These are phyloP conservation scores for Gossypium australe DNA, from an alignment of 345 rosid genomes.

Conservation along the genomic window DNA sequence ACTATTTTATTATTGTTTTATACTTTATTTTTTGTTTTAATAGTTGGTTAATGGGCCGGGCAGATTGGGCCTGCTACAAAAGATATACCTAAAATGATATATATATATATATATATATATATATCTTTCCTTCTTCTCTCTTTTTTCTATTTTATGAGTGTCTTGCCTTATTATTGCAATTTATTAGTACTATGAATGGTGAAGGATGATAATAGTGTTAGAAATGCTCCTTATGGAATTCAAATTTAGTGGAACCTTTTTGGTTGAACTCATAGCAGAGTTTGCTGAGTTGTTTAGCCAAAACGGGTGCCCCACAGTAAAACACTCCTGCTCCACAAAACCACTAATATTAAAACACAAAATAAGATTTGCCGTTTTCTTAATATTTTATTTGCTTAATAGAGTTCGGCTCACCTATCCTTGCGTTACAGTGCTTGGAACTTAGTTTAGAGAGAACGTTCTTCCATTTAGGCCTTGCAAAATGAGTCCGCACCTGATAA, in stretches of 20 bases:
- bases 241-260: constrained; percentile 91
- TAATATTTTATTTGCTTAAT: background rate
- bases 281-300: constrained; percentile 84
- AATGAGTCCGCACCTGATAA: constrained; percentile 85
- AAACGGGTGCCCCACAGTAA: constrained; percentile 87
- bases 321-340: constrained; percentile 67
- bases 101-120: no score
- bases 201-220: constrained; percentile 11
- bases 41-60: no score
- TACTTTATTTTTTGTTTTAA: no score
- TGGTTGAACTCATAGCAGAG: constrained; percentile 92
- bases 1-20: no score
- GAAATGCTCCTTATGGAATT: constrained; percentile 97
- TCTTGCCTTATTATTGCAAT: constrained; percentile 20
- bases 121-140: background rate
- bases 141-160: constrained; percentile 15
- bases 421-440: constrained; percentile 83
- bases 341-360: background rate
- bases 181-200: background rate
- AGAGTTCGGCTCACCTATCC: constrained; percentile 54
- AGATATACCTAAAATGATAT: background rate
- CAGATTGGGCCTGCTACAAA: no score
- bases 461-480: constrained; percentile 97
- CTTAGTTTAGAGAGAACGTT: constrained; percentile 73
- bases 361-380: background rate